These are phyloP conservation scores for Casaregolazyma suthepensis DNA, from an alignment of 1,139 yeast genomes.

Conservation along the genomic window DNA sequence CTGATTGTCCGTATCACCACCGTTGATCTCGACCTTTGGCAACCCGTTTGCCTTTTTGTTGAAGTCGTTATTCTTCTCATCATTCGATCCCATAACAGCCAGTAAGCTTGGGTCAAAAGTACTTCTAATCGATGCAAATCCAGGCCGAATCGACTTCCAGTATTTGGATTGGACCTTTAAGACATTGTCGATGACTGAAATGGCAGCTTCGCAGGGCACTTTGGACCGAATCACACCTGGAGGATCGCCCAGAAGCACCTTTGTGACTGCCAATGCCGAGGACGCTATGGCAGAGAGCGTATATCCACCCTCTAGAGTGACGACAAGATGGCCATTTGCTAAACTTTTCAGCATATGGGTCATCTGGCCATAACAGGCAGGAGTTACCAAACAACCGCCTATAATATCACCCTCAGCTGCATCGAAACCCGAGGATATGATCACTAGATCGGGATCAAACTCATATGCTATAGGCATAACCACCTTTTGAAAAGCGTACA, in stretches of 20 bases:
- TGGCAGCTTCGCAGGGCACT: slow-evolving; percentile 54
- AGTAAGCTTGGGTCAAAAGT: slow-evolving; percentile 3
- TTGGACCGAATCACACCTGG: slow-evolving; percentile 75
- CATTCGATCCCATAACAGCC: slow-evolving; percentile 6
- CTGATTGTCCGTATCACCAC: neutral
- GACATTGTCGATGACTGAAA: slow-evolving; percentile 84
- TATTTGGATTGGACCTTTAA: slow-evolving; percentile 72
- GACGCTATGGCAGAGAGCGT: slow-evolving; percentile 84
- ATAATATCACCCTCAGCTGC: slow-evolving; percentile 98
- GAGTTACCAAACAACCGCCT: slow-evolving; percentile 96
- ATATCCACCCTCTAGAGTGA: slow-evolving; percentile 94
- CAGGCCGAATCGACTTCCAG: slow-evolving; percentile 85
- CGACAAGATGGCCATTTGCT: slow-evolving; percentile 84
- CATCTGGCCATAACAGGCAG: slow-evolving; percentile 95
- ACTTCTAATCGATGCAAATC: slow-evolving; percentile 26
- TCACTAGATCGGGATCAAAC: slow-evolving; percentile 86
- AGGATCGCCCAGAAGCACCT: slow-evolving; percentile 89
- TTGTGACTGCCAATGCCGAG: slow-evolving; percentile 89
- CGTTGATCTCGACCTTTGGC: neutral
- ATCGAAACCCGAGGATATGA: slow-evolving; percentile 93
- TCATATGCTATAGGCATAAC: slow-evolving; percentile 86
- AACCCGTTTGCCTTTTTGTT: neutral
- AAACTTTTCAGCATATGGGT: slow-evolving; percentile 83
- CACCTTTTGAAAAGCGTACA: slow-evolving; percentile 85
- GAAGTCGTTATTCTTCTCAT: slow-evolving; percentile 4